These are phyloP conservation scores for Lentinula boryana DNA, from an alignment of 768 basidiomycete species.

Conservation along the genomic window DNA sequence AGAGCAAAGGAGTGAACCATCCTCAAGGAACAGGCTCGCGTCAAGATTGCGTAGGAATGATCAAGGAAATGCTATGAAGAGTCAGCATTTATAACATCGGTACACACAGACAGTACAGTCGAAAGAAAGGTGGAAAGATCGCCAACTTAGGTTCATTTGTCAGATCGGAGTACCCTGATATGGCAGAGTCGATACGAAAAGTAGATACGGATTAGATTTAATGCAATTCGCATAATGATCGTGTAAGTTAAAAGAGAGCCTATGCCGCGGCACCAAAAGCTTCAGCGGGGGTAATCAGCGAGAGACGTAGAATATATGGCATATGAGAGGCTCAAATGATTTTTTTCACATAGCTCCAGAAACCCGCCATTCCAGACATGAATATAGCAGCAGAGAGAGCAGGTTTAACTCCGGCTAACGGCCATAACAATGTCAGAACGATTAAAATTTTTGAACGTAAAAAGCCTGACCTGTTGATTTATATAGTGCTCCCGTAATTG, in stretches of 20 bases:
- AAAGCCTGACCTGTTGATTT: slow-evolving; percentile 81
- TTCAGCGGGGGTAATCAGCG: slow-evolving; percentile 30
- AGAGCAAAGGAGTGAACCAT: slow-evolving; percentile 2
- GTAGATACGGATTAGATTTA: slow-evolving; percentile 28
- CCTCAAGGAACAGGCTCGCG: neutral
- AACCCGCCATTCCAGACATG: slow-evolving; percentile 84
- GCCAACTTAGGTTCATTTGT: slow-evolving; percentile 36
- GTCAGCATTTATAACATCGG: slow-evolving; percentile 39
- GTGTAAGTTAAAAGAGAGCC: slow-evolving; percentile 31
- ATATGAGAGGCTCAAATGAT: slow-evolving; percentile 57
- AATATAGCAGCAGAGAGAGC: slow-evolving; percentile 85
- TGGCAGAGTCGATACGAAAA: slow-evolving; percentile 37
- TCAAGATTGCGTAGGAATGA: slow-evolving; percentile 8
- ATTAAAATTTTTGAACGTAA: slow-evolving; percentile 20
- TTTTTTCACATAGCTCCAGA: slow-evolving; percentile 94
- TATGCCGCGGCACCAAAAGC: slow-evolving; percentile 34
- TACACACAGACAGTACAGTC: slow-evolving; percentile 19
- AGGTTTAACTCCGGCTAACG: slow-evolving; percentile 85
- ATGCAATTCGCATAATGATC: slow-evolving; percentile 15
- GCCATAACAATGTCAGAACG: slow-evolving; percentile 33
- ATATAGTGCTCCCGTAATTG: slow-evolving; percentile 83
- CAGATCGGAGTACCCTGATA: slow-evolving; percentile 38
- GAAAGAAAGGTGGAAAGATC: slow-evolving; percentile 20
- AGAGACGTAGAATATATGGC: slow-evolving; percentile 46
- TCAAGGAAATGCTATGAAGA: slow-evolving; percentile 12